phyloP scores from a whole-genome alignment of 768 basidiomycete species.

The Leccinum pellstonianum region DNA sequence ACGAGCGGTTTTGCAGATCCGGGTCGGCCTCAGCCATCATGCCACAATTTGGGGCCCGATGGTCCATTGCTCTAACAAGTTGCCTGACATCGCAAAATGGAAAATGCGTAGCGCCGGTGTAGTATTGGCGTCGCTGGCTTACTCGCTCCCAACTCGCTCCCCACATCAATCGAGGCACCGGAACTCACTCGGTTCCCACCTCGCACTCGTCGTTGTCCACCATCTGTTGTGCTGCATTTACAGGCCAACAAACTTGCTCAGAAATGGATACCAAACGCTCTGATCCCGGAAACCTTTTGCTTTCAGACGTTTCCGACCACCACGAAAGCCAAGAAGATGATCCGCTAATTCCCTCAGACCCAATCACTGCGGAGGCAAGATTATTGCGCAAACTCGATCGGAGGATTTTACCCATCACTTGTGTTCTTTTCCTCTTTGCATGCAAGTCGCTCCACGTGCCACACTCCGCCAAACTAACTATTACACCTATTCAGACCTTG shows the following conservation, averaged over 20 bases:
- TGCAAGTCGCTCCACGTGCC: slow-evolving; percentile 44
- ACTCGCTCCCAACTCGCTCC: too few species aligned
- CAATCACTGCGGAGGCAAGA: slow-evolving; percentile 42
- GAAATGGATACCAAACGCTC: slow-evolving; percentile 20
- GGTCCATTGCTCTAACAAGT: too few species aligned
- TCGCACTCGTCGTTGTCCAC: too few species aligned
- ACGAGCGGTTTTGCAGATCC: too few species aligned
- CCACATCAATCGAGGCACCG: background rate
- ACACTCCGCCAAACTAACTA: background rate
- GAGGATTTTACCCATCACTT: slow-evolving; percentile 68
- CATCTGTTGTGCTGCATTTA: slow-evolving; percentile 20
- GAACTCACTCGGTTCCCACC: background rate
- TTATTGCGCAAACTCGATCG: slow-evolving; percentile 65
- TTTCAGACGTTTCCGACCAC: slow-evolving; percentile 5
- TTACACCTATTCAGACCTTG: slow-evolving; percentile 44
- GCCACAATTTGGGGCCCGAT: too few species aligned
- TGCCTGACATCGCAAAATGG: background rate
- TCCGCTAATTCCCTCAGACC: slow-evolving; percentile 18
- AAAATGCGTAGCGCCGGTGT: background rate
- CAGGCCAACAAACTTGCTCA: background rate
- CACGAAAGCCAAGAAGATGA: slow-evolving; percentile 16
- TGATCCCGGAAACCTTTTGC: slow-evolving; percentile 2
- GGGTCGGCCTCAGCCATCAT: too few species aligned
- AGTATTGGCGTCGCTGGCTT: background rate
- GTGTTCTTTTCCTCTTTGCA: slow-evolving; percentile 71